Base-by-base conservation (phyloP, 441 rosid genomes). In the Bruguiera hainesii region DNA sequence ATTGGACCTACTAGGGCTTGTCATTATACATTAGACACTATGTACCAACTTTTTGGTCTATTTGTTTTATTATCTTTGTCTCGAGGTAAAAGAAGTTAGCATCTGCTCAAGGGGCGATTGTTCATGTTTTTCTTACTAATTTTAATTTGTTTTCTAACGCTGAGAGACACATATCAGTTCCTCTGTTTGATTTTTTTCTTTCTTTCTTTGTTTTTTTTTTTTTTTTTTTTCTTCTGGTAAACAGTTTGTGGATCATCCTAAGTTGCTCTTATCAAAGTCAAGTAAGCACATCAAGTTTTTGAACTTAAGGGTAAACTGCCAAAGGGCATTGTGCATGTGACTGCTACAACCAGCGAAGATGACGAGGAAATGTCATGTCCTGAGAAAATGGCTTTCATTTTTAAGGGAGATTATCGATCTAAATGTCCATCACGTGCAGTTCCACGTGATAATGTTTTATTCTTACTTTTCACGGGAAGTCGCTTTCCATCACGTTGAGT, bases 271-370 rank as follows among this genome's bases (percentile, higher is more conserved):
- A 62, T 87, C 94, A 53, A 94, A 81, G 78, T 92, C 92, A 31
- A 91, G 97, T 33, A 89, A 78, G 96, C 96, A 23, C 99, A 97
- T 67, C 92, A 87, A 1, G 94, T 94, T 72, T 83, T 94, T 77
- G 93, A 94, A 30, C 89, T 94, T 35, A 85, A 85, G 90, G 93
- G 87, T 64, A 89, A 88, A 80, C 79, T 77, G 19, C 48, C 75
- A 0, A 88, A 78, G 68, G 98, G 83, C 62, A 65, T 78, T 28
- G 64, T 93, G 64, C 86, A 89, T 48, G 98, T 87, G 20, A 83
- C 82, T 58, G 98, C 97, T 55, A 69, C 80, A 35, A 71, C 82
- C 13, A 72, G 70, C 75, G 79, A 79, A 73, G 74, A 82, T 66
- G 84, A 79, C 61, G 81, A 79, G 82, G 91, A 85, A 73, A 80